A percentile compares a stretch with the other conserved stretches of the same genome.
Conservation (phyloP, 2,329 filamentous ascomycete genomes). For the Hypoxylon sp. region DNA sequence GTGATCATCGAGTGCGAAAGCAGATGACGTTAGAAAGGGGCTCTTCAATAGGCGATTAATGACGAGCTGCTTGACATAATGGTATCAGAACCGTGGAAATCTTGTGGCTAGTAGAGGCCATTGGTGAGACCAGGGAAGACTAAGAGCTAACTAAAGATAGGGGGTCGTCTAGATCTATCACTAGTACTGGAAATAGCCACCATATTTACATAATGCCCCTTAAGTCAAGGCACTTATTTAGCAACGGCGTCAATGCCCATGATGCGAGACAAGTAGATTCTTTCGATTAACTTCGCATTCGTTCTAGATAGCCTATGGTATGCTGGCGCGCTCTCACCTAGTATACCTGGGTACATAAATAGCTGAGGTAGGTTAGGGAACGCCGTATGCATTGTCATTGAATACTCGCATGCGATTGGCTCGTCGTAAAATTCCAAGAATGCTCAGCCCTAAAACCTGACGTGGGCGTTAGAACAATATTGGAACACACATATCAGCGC, state of each 20-base stretch:
- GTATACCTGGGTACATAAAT: not conserved
- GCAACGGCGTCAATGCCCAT: not conserved
- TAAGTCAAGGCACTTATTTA: slow-evolving; percentile 12
- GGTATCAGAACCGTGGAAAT: not conserved
- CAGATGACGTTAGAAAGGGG: slow-evolving; percentile 1
- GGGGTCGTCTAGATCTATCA: not conserved
- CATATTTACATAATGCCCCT: slow-evolving; percentile 10
- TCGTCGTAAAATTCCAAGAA: slow-evolving; percentile 17
- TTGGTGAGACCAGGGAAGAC: not conserved
- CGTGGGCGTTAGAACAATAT: slow-evolving; percentile 32
- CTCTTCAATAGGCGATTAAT: slow-evolving; percentile 1
- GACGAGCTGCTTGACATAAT: slow-evolving; percentile 11
- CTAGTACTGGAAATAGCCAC: not conserved
- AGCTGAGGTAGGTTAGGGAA: slow-evolving; percentile 12
- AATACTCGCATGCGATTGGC: slow-evolving; percentile 31
- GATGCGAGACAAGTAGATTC: slow-evolving; percentile 10
- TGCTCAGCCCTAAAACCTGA: slow-evolving; percentile 44
- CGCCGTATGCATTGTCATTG: slow-evolving; percentile 4
- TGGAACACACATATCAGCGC: slow-evolving; percentile 13
- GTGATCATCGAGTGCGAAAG: not conserved
- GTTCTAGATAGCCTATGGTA: slow-evolving; percentile 6
- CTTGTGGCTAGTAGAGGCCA: not conserved
- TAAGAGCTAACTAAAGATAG: slow-evolving; percentile 7
- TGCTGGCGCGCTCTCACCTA: slow-evolving; percentile 2
- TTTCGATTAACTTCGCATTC: slow-evolving; percentile 5